Conservation (phyloP, 352 stramenopile species). For the Pelagophyceae sp. region DNA sequence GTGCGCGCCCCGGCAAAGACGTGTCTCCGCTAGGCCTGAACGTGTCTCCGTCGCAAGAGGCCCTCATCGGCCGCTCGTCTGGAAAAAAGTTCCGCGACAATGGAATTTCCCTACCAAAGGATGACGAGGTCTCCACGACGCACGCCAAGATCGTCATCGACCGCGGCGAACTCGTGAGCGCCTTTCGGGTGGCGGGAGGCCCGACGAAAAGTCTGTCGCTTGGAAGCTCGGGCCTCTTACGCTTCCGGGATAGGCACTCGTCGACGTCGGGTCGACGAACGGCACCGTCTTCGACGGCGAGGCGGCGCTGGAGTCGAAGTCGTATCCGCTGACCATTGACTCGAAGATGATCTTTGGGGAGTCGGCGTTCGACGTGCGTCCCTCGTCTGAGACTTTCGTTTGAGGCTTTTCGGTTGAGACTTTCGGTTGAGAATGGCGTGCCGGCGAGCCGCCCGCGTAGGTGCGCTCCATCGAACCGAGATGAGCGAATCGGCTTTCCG, state of each 20-base stretch:
- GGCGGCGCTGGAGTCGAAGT: not conserved
- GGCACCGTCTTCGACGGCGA: slow-evolving; percentile 11
- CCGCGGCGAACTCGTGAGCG: not conserved
- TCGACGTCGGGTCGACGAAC: slow-evolving; percentile 18
- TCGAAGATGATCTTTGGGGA: not conserved
- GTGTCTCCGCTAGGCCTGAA: too few species aligned
- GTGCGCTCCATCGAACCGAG: not conserved
- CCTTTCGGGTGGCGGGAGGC: not conserved
- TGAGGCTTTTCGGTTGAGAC: too few species aligned
- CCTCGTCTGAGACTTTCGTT: not conserved
- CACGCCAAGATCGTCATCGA: slow-evolving; percentile 8
- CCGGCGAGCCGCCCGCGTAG: not conserved
- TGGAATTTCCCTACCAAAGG: slow-evolving; percentile 4
- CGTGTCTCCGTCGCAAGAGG: not conserved
- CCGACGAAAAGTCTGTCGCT: not conserved
- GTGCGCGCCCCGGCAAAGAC: too few species aligned
- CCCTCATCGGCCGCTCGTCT: slow-evolving; percentile 6
- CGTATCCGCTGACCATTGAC: not conserved
- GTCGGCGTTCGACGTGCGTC: not conserved
- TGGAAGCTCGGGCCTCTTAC: not conserved
- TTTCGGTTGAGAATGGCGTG: too few species aligned
- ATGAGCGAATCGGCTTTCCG: too few species aligned
- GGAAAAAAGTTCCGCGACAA: slow-evolving; percentile 19
- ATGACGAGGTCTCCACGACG: slow-evolving; percentile 20
- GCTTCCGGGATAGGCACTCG: not conserved